Evolutionary conservation across 495 filamentous ascomycete species (phyloP), one percentile per base, ranked within the genome.

Genomic region (Staphylotrichum longicolle): DNA sequence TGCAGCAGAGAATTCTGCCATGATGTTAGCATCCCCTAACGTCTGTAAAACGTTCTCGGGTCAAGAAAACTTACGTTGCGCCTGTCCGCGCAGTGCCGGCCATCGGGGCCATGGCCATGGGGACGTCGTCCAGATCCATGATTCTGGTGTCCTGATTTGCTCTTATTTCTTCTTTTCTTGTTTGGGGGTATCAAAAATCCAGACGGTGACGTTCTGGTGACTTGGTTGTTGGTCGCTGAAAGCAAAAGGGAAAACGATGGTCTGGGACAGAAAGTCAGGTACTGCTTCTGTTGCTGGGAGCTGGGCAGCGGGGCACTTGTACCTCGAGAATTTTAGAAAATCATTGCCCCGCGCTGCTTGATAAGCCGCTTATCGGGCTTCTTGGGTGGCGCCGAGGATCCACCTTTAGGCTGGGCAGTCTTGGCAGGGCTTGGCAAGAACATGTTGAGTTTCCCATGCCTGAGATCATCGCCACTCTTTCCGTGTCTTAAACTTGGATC

Each of bases 1-100:
- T 93, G 77, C 88, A 96, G 75, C 93, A 97, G 34, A 97, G 88
- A 68, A 96, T 95, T 8, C 88, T 96, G 52, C 7, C 61, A 51
- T 27, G 41, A 5, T 54, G 58, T 69, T 45, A 68, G 67, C 39
- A 47, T 51, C 49, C 7, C 45, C 4, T 10, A 2, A 12, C 14
- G 3, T 11, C 20, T 1, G 37, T 10, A 14, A 5, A 33, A 27
- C 20, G 20, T 27, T 27, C 20, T 27, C 20, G 3, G 3, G 10
- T 54, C 52, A 7, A 20, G 46, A 54, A n/a, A 59, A 72, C 72
- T 76, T 74, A 88, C 86, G 86, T 90, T 64, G 86, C 85, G 55
- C 72, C 70, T 5, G 72, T 74, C 66, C 72, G 72, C 60, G 74
- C 76, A 55, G 82, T 78, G 60, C 80, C 12, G 1, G 41, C 61